Conservation (phyloP, 2,329 filamentous ascomycete species). For the Hypoxylon sp. region DNA sequence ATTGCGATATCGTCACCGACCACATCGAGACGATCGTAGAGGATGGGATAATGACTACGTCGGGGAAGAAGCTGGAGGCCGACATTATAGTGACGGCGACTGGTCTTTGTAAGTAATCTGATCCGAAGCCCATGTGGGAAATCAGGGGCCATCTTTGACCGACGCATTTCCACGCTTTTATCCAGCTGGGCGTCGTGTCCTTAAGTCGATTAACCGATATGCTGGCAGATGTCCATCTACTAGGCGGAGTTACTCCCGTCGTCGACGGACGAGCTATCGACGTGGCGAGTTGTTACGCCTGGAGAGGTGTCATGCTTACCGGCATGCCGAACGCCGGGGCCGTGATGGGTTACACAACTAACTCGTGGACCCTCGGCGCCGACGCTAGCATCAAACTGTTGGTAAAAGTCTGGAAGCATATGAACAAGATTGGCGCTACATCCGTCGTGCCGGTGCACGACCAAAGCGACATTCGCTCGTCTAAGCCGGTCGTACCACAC, state of each 20-base stretch:
- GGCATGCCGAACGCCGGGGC: slow-evolving; percentile 69
- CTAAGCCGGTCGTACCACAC: slow-evolving; percentile 33
- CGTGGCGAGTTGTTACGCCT: slow-evolving; percentile 61
- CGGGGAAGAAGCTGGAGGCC: slow-evolving; percentile 59
- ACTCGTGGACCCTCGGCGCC: slow-evolving; percentile 72
- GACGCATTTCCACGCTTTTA: too few relatives aligned
- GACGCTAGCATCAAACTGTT: slow-evolving; percentile 61
- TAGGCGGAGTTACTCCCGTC: slow-evolving; percentile 61
- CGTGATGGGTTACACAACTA: slow-evolving; percentile 70
- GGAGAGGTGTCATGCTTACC: slow-evolving; percentile 72
- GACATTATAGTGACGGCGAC: slow-evolving; percentile 77
- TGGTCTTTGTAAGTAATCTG: slow-evolving; percentile 59
- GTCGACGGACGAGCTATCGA: slow-evolving; percentile 63
- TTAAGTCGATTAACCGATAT: too few relatives aligned
- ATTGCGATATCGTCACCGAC: slow-evolving; percentile 59
- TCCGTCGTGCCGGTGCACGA: slow-evolving; percentile 55
- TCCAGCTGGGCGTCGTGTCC: too few relatives aligned
- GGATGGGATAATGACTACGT: background rate
- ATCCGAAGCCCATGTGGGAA: too few relatives aligned
- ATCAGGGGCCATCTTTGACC: too few relatives aligned
- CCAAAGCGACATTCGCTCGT: slow-evolving; percentile 48
- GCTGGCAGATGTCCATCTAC: too few relatives aligned
- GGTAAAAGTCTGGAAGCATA: slow-evolving; percentile 58
- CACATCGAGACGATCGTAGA: slow-evolving; percentile 56
- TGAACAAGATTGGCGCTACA: slow-evolving; percentile 54